Base-by-base conservation (phyloP, 345 rosid species). In the Xanthoceras sorbifolium region DNA sequence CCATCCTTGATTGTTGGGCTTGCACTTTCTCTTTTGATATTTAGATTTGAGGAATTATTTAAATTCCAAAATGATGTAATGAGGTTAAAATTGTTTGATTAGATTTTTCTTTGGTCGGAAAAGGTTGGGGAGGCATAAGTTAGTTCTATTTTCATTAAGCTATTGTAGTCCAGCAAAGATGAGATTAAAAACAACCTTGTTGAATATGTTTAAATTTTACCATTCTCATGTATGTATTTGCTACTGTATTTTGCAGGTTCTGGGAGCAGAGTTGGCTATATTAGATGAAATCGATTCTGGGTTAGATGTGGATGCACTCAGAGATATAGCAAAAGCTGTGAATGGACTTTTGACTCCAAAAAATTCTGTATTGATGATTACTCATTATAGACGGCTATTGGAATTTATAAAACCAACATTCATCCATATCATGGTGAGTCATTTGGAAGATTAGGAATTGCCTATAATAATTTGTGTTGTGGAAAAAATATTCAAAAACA, bases 221-320 rank as follows among this genome's bases (percentile, higher is more conserved):
- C 11, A 65, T 32, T 73, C 66, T 72, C 59, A 72, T 72, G 29
- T 10, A 42, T 76, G 61, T 11, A 25, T 68, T 34, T 61, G 11
- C 50, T 68, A 38, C 25, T 77, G 1, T 63, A 9, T 29, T 34
- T 70, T 75, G 59, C 84, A 94, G 98, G 98, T 94, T 81, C 83
- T 94, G 44, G 99, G 97, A 77, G 99, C 97, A 23, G 93, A 94
- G 31, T 69, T 94, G 86, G 97, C 99, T 54, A 91, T 96, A 76
- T 84, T 93, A 29, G 98, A 96, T 81, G 99, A 93, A 82, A 94
- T 96, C 78, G 99, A 96, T 86, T 96, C 99, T 26, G 99, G 99
- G 23, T 84, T 96, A 81, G 98, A 93, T 81, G 86, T 94, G 61
- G 99, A 93, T 89, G 99, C 99, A 28, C 91, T 96, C 46, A 82